Evolutionary conservation across 1,284 basidiomycete species (phyloP), one percentile per base, ranked within the genome.

Genomic region (Ustilago lituana): DNA sequence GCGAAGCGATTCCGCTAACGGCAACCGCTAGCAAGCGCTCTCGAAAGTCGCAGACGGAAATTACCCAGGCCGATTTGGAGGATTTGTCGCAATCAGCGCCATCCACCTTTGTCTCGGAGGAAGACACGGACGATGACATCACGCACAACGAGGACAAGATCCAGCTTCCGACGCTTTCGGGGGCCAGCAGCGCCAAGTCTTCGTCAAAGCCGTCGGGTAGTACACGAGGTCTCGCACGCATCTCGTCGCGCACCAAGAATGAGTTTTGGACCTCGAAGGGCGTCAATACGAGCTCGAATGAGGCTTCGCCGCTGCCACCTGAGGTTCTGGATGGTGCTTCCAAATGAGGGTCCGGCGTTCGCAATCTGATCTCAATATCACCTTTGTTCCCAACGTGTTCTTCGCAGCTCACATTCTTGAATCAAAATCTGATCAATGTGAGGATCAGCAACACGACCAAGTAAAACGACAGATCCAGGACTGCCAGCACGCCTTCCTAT

Each of bases 251-350:
- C 43, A 60, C 60, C 23, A 69, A 69, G 48, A 56, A 63, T 33
- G 60, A 69, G 32, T 69, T 69, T 38, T 69, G 66, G 66, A 59
- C 66, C 2, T 33, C 48, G 2, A 69, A 69, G 29, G 66, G 66
- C 17, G 66, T 56, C 8, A 60, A 69, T 32, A 36, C 48, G 7
- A 19, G 39, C 19, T 37, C 51, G 10, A 37, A 23, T 3, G 48
- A 63, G 9, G 14, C 52, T 22, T 63, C 66, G 22, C 55, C 66
- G 22, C 66, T 60, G 17, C 66, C 65, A 3, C 14, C 35, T 4
- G 46, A 27, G 14, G 41, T 32, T 27, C 14, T 5, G 2, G 52
- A 41, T 23, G 53, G 41, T 15, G 43, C 23, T 36, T 15, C 31
- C 26, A 15, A 14, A 15, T 48, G 33, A 49, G 29, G 6, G 26